Evolutionary conservation across 2,329 filamentous ascomycete genomes (phyloP).

Genomic region (Hypocreales sp.): DNA sequence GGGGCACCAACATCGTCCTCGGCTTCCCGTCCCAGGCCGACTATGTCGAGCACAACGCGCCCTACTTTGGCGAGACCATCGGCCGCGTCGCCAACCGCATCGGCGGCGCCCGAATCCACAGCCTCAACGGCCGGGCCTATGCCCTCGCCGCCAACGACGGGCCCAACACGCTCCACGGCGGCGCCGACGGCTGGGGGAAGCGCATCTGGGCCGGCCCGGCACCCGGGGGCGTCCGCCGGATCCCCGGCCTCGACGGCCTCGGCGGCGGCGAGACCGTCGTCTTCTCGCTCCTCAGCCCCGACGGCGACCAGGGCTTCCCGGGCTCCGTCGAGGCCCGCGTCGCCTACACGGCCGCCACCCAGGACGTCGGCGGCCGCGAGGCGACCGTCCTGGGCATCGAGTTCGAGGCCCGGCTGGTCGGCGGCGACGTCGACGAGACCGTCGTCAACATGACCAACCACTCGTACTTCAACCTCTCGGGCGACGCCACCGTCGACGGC

Average conservation of each 20-base stretch:
- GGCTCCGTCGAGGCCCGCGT: constrained; percentile 67
- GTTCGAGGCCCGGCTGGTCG: constrained; percentile 73
- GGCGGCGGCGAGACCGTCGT: constrained; percentile 50
- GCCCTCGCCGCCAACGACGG: constrained; percentile 61
- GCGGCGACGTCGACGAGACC: constrained; percentile 70
- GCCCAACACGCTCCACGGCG: constrained; percentile 61
- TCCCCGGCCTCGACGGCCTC: constrained; percentile 33
- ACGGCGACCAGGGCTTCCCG: constrained; percentile 83
- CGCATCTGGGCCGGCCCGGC: constrained; percentile 58
- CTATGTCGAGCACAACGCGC: constrained; percentile 60
- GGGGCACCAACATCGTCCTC: constrained; percentile 73
- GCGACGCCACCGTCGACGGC: constrained; percentile 34
- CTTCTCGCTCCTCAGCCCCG: constrained; percentile 51
- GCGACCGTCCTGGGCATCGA: constrained; percentile 68
- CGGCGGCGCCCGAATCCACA: constrained; percentile 51
- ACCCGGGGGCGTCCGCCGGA: constrained; percentile 33
- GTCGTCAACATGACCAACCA: constrained; percentile 91
- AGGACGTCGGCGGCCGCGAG: constrained; percentile 43
- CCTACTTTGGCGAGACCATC: constrained; percentile 88
- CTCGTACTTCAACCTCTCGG: constrained; percentile 58
- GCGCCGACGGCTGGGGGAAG: constrained; percentile 66
- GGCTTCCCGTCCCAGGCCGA: constrained; percentile 62
- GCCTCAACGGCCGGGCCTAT: constrained; percentile 58
- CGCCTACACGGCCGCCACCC: constrained; percentile 62
- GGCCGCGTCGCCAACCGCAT: constrained; percentile 76